Conservation (phyloP, 768 basidiomycete genomes). For the Lactifluus echinatus region DNA sequence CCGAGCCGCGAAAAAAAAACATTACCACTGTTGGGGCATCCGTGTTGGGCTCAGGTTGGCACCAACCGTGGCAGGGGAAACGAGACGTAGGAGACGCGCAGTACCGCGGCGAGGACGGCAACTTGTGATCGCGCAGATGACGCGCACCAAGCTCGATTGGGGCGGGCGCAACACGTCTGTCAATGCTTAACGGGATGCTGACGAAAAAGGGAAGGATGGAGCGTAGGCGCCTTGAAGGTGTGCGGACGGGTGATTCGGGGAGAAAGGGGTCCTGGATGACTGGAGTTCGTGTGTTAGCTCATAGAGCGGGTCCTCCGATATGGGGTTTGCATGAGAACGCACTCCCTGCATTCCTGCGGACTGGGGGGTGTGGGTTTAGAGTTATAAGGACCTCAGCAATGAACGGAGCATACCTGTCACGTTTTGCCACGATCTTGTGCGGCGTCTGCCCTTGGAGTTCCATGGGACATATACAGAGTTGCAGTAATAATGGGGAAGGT, state of each 20-base stretch:
- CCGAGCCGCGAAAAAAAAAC: not conserved
- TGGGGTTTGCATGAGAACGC: not conserved
- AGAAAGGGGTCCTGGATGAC: not conserved
- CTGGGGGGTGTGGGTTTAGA: not conserved
- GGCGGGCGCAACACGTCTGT: slow-evolving; percentile 4
- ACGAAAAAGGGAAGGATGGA: slow-evolving; percentile 13
- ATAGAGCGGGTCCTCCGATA: not conserved
- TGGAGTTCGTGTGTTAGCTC: not conserved
- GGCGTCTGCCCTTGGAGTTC: slow-evolving; percentile 19
- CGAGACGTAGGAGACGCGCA: slow-evolving; percentile 19
- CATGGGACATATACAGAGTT: slow-evolving; percentile 21
- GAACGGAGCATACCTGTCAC: slow-evolving; percentile 12
- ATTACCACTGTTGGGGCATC: slow-evolving; percentile 5
- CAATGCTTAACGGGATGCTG: slow-evolving; percentile 1
- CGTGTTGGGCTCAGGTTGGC: not conserved
- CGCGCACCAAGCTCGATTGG: not conserved
- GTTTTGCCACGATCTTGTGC: slow-evolving; percentile 17
- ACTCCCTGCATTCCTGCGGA: slow-evolving; percentile 8
- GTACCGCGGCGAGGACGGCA: slow-evolving; percentile 10
- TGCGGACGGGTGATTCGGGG: not conserved
- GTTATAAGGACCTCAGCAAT: not conserved
- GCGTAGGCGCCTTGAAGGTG: not conserved
- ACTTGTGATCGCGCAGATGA: not conserved
- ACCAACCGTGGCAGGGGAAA: slow-evolving; percentile 19
- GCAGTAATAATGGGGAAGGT: slow-evolving; percentile 22